phyloP scores from a whole-genome alignment of 805 yeast species.

The Metahyphopichia silvanorum region DNA sequence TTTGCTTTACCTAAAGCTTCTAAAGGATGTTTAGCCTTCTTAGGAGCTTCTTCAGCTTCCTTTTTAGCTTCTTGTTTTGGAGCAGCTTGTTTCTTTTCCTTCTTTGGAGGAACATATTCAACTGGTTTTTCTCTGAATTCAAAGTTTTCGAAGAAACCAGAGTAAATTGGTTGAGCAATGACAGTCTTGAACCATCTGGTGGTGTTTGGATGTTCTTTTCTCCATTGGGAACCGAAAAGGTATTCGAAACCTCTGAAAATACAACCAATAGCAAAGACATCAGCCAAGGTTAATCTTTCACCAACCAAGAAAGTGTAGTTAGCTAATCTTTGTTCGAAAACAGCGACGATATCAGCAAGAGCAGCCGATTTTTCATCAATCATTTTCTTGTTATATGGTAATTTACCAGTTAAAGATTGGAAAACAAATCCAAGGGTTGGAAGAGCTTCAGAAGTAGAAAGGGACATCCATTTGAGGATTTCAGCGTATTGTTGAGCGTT shows the following conservation, averaged over 20 bases:
- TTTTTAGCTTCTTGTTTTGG: conserved; percentile 33
- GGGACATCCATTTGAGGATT: conserved; percentile 75
- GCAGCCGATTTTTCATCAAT: conserved; percentile 45
- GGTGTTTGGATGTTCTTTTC: conserved; percentile 56
- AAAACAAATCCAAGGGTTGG: conserved; percentile 47
- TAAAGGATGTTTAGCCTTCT: conserved; percentile 73
- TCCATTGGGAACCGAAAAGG: conserved; percentile 66
- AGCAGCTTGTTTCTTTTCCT: conserved; percentile 58
- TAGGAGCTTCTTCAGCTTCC: conserved; percentile 22
- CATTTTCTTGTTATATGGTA: conserved; percentile 75
- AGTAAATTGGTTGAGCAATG: conserved; percentile 42
- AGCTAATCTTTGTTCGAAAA: conserved; percentile 56
- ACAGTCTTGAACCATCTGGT: conserved; percentile 72
- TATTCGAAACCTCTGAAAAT: conserved; percentile 52
- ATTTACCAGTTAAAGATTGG: conserved; percentile 58
- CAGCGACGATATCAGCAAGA: conserved; percentile 35
- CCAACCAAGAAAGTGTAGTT: conserved; percentile 68
- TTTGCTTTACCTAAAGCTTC: conserved; percentile 73
- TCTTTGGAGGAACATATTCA: conserved; percentile 67
- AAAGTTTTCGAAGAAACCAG: conserved; percentile 47
- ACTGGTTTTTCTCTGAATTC: conserved; percentile 62
- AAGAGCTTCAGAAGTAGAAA: conserved; percentile 67
- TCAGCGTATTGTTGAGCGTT: conserved; percentile 59
- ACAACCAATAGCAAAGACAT: conserved; percentile 51
- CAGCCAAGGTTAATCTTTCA: conserved; percentile 56